Base-by-base conservation (phyloP, 345 rosid species). In the Linum trigynum region DNA sequence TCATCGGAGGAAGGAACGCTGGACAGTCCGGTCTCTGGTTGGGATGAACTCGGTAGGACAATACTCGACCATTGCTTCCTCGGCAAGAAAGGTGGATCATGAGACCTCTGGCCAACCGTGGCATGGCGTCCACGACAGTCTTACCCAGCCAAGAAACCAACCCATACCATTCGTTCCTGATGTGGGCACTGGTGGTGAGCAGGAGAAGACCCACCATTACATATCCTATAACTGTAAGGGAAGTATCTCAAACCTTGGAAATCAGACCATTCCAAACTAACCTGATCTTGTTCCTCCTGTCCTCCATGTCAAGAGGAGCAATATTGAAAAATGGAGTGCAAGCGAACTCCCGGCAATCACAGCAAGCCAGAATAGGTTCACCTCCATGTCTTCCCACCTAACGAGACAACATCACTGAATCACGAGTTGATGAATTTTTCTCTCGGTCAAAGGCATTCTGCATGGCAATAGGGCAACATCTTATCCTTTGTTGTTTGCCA, bases 361-460 rank as follows among this genome's bases (percentile, higher is more conserved):
- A 8, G 77, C 78, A 69, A 81, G 80, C 83, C 85, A 81, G 72
- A 83, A 81, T 79, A 83, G 62, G 71, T 77, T 81, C 85, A 78
- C 71, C 67, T 67, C 80, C 74, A 83, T 58, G 66, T 83, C 81
- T 63, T 72, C 76, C 86, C 83, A 80, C 64, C 81, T 80, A 72
- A 58, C 41, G 62, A 73, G 50, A 39, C 53, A 72, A 67, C 53
- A 65, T 45, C 35, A 41, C 12, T 6, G 12, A 48, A 15, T 48
- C 14, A 48, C 48, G 48, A 42, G 53, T 15, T 48, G 53, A 11
- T 39, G 32, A 16, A 42, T 61, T 60, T 3, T 71, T 5, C 48
- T 39, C 37, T 9, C 8, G 12, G 12, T 14, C 15, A 5, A 51
- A 39, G 50, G 48, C 55, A 53, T 56, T 50, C 51, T 45, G 58